Percentiles rank a stretch among this genome's conserved stretches.
These are phyloP conservation scores for Lichtheimia ornata DNA, from an alignment of 371 early-diverging fungal genomes.

Conservation along the genomic window DNA sequence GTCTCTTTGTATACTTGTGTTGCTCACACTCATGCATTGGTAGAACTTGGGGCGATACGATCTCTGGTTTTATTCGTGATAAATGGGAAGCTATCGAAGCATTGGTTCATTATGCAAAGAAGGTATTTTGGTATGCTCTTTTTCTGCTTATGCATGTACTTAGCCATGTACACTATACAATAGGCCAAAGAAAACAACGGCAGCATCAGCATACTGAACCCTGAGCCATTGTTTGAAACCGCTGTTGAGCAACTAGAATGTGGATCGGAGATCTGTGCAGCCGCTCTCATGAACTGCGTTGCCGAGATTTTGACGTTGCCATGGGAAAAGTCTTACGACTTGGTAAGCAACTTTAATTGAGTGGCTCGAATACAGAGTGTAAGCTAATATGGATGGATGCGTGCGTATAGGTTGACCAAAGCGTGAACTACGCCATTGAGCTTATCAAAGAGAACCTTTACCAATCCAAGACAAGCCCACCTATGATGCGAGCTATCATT, in stretches of 20 bases:
- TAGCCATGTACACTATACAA: background rate
- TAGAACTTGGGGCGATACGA: slow-evolving; percentile 41
- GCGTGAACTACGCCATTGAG: slow-evolving; percentile 35
- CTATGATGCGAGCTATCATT: slow-evolving; percentile 35
- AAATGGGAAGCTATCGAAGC: slow-evolving; percentile 42
- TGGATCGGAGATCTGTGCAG: slow-evolving; percentile 39
- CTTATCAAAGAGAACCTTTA: slow-evolving; percentile 38
- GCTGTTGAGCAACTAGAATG: slow-evolving; percentile 47
- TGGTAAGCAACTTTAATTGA: background rate
- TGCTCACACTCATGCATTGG: background rate
- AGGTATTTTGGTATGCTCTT: slow-evolving; percentile 8
- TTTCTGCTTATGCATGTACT: too few species aligned
- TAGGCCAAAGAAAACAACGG: background rate
- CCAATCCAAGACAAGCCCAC: slow-evolving; percentile 39
- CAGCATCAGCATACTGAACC: slow-evolving; percentile 23
- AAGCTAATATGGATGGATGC: background rate
- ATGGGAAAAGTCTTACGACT: slow-evolving; percentile 34
- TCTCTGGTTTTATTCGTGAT: slow-evolving; percentile 34
- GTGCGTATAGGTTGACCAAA: slow-evolving; percentile 15
- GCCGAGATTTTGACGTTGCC: slow-evolving; percentile 28
- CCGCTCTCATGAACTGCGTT: slow-evolving; percentile 37
- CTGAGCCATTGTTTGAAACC: slow-evolving; percentile 27
- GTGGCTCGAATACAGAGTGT: background rate
- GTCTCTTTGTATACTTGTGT: background rate
- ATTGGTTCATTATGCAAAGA: slow-evolving; percentile 27